Evolutionary conservation across 768 basidiomycete genomes (phyloP).

Genomic region (Phlebiopsis flavidoalba): DNA sequence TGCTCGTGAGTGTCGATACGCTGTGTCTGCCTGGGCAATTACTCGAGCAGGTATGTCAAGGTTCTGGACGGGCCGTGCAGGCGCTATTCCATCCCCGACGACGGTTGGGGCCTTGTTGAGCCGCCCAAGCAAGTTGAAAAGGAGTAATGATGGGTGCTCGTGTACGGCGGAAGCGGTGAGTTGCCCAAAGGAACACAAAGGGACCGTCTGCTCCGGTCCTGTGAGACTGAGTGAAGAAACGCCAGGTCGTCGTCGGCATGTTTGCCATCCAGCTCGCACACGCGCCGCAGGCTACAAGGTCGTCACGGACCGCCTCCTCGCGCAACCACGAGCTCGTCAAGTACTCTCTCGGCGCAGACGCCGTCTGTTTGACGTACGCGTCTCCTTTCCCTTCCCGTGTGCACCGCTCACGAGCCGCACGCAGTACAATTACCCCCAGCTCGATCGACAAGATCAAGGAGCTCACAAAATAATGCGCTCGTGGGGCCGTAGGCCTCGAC

Average conservation of each 20-base stretch:
- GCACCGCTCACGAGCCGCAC: background rate
- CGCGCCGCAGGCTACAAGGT: constrained; percentile 27
- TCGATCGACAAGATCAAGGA: constrained; percentile 22
- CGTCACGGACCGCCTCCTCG: constrained; percentile 29
- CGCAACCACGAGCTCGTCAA: constrained; percentile 32
- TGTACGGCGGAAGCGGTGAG: constrained; percentile 24
- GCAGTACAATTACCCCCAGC: constrained; percentile 21
- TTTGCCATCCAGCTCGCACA: constrained; percentile 29
- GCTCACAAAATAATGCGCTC: constrained; percentile 15
- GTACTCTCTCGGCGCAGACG: constrained; percentile 32
- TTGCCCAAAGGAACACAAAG: too few relatives aligned
- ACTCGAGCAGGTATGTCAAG: background rate
- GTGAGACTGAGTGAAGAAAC: background rate
- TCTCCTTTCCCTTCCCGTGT: constrained; percentile 11
- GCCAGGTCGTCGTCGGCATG: constrained; percentile 26
- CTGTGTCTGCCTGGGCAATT: too few relatives aligned
- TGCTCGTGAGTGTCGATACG: background rate
- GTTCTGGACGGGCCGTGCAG: constrained; percentile 20
- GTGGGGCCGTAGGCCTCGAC: constrained; percentile 15
- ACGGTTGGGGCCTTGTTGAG: constrained; percentile 18
- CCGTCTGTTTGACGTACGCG: constrained; percentile 25
- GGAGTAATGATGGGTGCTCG: constrained; percentile 21
- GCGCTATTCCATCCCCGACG: constrained; percentile 19
- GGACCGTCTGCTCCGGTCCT: too few relatives aligned
- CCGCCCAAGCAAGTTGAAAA: constrained; percentile 11